A percentile compares a stretch with the other conserved stretches of the same genome.
Evolutionary conservation across 495 filamentous ascomycete genomes (phyloP).

Genomic region (Mytilinidion resinicola): DNA sequence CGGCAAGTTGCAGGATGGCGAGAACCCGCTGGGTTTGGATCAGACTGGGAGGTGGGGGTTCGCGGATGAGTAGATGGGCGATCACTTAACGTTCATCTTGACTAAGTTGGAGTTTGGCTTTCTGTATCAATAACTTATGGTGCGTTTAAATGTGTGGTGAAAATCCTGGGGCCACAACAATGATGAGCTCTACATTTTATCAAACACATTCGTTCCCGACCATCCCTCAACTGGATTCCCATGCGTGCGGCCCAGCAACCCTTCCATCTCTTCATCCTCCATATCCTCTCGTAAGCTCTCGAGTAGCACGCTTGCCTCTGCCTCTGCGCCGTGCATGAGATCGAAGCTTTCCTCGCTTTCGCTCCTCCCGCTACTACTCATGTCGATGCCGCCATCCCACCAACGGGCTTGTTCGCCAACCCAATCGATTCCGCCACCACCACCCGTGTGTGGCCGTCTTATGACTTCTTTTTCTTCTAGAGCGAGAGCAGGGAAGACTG

Average conservation of each 20-base stretch:
- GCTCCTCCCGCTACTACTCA: constrained; percentile 37
- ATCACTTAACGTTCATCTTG: too few species aligned
- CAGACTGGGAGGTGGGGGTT: constrained; percentile 30
- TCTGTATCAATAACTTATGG: too few species aligned
- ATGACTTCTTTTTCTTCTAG: constrained; percentile 26
- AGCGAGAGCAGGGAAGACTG: constrained; percentile 13
- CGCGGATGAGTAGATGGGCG: constrained; percentile 17
- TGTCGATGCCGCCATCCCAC: constrained; percentile 17
- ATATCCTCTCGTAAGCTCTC: constrained; percentile 23
- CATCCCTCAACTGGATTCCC: constrained; percentile 8
- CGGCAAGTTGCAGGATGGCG: constrained; percentile 28
- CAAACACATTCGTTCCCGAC: constrained; percentile 26
- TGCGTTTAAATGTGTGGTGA: too few species aligned
- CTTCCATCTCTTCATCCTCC: constrained; percentile 13
- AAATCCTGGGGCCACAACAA: too few species aligned
- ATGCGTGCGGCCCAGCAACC: background rate
- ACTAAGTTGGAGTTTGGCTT: too few species aligned
- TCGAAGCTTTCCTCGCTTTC: constrained; percentile 61
- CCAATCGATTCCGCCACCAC: constrained; percentile 55
- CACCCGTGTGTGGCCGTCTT: constrained; percentile 26
- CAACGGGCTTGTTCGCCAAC: constrained; percentile 39
- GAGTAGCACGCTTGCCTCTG: constrained; percentile 31
- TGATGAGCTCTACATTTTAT: constrained; percentile 31
- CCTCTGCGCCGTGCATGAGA: constrained; percentile 43
- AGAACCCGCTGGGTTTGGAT: constrained; percentile 33